Evolutionary conservation across 805 yeast species (phyloP).

Genomic region (Saccharomycopsis guyanensis): DNA sequence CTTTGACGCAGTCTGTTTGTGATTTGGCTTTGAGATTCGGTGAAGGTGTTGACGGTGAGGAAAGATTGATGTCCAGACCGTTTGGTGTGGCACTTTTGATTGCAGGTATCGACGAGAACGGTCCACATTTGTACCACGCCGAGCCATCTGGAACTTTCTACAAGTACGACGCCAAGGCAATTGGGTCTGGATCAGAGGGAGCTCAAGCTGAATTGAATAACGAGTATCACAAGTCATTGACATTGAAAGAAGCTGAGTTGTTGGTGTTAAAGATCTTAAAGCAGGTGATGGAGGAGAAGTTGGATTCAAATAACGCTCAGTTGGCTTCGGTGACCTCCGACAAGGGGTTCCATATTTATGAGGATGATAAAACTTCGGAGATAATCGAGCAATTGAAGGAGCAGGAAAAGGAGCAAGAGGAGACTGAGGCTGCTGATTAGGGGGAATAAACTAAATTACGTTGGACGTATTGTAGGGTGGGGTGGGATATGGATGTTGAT

Average conservation of each 20-base stretch:
- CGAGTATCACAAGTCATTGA: conserved; percentile 88
- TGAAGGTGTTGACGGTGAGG: conserved; percentile 80
- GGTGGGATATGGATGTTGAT: too few species aligned
- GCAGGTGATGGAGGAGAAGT: conserved; percentile 98
- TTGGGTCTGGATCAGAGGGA: conserved; percentile 98
- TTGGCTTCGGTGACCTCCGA: conserved; percentile 86
- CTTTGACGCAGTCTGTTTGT: conserved; percentile 93
- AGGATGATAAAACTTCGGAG: conserved; percentile 72
- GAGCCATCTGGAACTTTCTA: conserved; percentile 98
- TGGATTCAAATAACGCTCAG: conserved; percentile 92
- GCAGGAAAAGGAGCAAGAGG: conserved; percentile 45
- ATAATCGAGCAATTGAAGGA: conserved; percentile 73
- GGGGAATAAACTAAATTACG: too few species aligned
- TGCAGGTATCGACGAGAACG: conserved; percentile 90
- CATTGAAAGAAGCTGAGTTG: conserved; percentile 87
- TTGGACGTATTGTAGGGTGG: too few species aligned
- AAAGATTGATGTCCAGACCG: conserved; percentile 91
- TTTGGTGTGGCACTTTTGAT: conserved; percentile 95
- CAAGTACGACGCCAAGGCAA: conserved; percentile 96
- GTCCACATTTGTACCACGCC: conserved; percentile 96
- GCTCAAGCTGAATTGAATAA: conserved; percentile 97
- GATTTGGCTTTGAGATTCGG: conserved; percentile 92
- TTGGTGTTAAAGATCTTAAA: conserved; percentile 82
- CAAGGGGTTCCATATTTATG: conserved; percentile 78
- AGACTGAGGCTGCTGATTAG: not conserved